Evolutionary conservation across 139 green algal genomes (phyloP).

Genomic region (Protoeuglena noctilucae): DNA sequence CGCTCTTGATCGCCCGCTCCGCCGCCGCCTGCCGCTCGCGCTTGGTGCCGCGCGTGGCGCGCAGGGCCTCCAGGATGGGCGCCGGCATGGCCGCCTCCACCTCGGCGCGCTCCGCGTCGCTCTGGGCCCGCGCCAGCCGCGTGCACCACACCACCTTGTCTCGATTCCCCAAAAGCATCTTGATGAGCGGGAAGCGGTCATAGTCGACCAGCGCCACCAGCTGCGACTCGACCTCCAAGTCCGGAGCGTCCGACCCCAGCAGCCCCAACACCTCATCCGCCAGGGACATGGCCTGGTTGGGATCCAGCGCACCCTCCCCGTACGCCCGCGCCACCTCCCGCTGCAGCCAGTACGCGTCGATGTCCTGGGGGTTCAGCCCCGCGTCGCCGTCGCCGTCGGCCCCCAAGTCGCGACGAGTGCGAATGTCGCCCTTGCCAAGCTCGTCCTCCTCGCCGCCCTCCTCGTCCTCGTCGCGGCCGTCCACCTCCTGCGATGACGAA

Average conservation of each 20-base stretch:
- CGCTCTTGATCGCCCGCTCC: constrained; percentile 75
- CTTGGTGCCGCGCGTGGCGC: constrained; percentile 51
- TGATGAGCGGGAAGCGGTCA: constrained; percentile 93
- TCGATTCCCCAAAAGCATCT: constrained; percentile 77
- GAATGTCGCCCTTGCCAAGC: constrained; percentile 10
- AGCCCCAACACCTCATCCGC: constrained; percentile 48
- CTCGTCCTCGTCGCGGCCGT: constrained; percentile 34
- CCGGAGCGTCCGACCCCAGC: constrained; percentile 21
- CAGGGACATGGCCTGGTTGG: constrained; percentile 47
- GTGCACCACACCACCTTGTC: constrained; percentile 91
- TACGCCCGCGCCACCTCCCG: constrained; percentile 56
- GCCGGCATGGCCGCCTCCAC: constrained; percentile 56
- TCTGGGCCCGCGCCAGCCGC: constrained; percentile 50
- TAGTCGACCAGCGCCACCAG: constrained; percentile 83
- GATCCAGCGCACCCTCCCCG: constrained; percentile 37
- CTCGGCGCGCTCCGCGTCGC: constrained; percentile 44
- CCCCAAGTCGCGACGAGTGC: constrained; percentile 18
- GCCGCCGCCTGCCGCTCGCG: constrained; percentile 60
- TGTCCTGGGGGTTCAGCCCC: constrained; percentile 38
- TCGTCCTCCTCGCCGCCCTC: constrained; percentile 17
- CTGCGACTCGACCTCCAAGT: constrained; percentile 59
- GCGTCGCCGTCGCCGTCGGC: constrained; percentile 18
- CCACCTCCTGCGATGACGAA: constrained; percentile 6
- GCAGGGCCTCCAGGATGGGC: constrained; percentile 63
- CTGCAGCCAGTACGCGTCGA: constrained; percentile 99